Evolutionary conservation across 2,329 filamentous ascomycete species (phyloP).

Genomic region (Aspergillus flavus): DNA sequence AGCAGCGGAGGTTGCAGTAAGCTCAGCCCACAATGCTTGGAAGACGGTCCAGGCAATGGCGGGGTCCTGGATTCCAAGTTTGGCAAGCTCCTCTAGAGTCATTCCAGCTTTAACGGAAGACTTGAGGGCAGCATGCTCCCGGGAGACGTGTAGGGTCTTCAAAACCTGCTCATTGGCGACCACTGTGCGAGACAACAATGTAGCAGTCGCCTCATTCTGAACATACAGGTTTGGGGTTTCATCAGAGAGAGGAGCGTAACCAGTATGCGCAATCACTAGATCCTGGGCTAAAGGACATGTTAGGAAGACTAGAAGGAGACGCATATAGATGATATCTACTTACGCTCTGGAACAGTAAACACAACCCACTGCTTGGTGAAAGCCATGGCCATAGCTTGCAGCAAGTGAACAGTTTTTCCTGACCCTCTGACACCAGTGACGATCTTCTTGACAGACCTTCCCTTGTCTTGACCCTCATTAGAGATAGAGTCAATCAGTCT

Average conservation of each 20-base stretch:
- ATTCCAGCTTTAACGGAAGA: constrained; percentile 60
- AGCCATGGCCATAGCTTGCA: constrained; percentile 82
- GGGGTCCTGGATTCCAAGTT: constrained; percentile 69
- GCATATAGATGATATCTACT: constrained; percentile 24
- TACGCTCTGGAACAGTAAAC: constrained; percentile 86
- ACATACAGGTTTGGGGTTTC: constrained; percentile 62
- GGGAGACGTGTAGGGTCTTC: constrained; percentile 52
- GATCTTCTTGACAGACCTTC: constrained; percentile 58
- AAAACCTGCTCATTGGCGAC: constrained; percentile 73
- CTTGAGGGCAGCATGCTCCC: constrained; percentile 61
- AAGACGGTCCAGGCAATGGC: constrained; percentile 81
- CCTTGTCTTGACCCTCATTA: constrained; percentile 39
- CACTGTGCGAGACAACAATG: constrained; percentile 71
- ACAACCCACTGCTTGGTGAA: constrained; percentile 86
- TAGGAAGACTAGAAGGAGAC: constrained; percentile 10
- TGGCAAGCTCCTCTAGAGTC: constrained; percentile 68
- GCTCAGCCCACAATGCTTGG: constrained; percentile 77
- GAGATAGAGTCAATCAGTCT: constrained; percentile 62
- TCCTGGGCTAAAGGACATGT: constrained; percentile 67
- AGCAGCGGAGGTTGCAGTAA: constrained; percentile 57
- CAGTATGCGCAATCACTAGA: constrained; percentile 75
- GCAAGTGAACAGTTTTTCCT: constrained; percentile 83
- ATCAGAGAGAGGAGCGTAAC: constrained; percentile 71
- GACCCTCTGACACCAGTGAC: constrained; percentile 72
- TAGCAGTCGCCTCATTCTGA: constrained; percentile 76